Evolutionary conservation across 2,329 filamentous ascomycete genomes (phyloP).

Genomic region (Didymella glomerata): DNA sequence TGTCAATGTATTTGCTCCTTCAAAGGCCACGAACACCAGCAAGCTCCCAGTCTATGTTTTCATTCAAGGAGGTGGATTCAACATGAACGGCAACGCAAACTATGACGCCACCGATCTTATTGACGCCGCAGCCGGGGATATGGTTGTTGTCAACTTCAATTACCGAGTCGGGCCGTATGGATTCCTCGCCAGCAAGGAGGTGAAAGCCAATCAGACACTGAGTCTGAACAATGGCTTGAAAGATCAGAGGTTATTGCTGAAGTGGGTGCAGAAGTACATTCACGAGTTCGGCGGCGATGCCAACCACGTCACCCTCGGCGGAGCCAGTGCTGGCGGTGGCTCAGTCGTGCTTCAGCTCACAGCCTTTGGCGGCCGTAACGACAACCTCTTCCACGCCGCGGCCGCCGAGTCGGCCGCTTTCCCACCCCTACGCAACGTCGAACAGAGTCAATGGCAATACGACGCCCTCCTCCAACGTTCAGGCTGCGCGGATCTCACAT

Average conservation of each 20-base stretch:
- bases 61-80: conserved; percentile 54
- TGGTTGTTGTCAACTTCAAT: conserved; percentile 53
- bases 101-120: conserved; percentile 48
- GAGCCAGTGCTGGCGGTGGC: conserved; percentile 53
- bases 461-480: conserved; percentile 47
- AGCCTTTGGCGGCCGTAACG: conserved; percentile 48
- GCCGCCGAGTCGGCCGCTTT: conserved; percentile 49
- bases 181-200: conserved; percentile 48
- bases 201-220: conserved; percentile 36
- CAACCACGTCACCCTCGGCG: conserved; percentile 50
- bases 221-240: conserved; percentile 51
- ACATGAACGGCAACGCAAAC: conserved; percentile 47
- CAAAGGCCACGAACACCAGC: conserved; percentile 43
- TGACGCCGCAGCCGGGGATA: conserved; percentile 39
- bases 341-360: conserved; percentile 51
- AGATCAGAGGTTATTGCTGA: conserved; percentile 48
- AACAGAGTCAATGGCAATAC: conserved; percentile 55
- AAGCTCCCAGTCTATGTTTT: conserved; percentile 52
- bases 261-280: conserved; percentile 51
- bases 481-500: conserved; percentile 51
- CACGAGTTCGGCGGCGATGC: conserved; percentile 52
- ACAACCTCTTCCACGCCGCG: conserved; percentile 49
- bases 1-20: conserved; percentile 51
- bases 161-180: conserved; percentile 54
- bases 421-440: conserved; percentile 50